Evolutionary conservation across 768 basidiomycete species (phyloP).

Genomic region (Xerocomellus dryophilus): DNA sequence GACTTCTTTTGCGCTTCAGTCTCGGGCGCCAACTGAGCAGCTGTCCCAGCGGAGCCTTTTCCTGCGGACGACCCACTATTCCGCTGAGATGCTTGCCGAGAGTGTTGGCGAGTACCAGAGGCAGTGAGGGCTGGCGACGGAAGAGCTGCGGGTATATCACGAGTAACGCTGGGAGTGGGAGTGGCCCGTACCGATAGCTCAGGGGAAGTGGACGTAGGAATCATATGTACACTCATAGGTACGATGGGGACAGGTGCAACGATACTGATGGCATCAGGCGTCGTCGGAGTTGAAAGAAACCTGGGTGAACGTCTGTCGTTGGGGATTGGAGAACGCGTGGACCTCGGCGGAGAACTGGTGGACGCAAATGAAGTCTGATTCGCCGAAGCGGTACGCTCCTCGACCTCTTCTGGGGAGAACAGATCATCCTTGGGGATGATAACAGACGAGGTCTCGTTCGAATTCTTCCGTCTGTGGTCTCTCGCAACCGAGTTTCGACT

Average conservation of each 20-base stretch:
- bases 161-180: slow-evolving; percentile 22
- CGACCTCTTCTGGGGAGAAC: slow-evolving; percentile 8
- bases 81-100: slow-evolving; percentile 40
- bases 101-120: slow-evolving; percentile 23
- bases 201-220: slow-evolving; percentile 25
- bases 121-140: slow-evolving; percentile 31
- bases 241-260: slow-evolving; percentile 24
- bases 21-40: slow-evolving; percentile 20
- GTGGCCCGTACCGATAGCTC: slow-evolving; percentile 21
- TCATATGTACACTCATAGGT: slow-evolving; percentile 15
- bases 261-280: slow-evolving; percentile 25
- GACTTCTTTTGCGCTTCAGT: slow-evolving; percentile 30
- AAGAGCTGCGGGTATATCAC: slow-evolving; percentile 29
- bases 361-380: slow-evolving; percentile 15
- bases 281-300: slow-evolving; percentile 26
- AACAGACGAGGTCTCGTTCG: slow-evolving; percentile 34
- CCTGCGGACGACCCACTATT: slow-evolving; percentile 36
- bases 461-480: slow-evolving; percentile 20
- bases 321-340: slow-evolving; percentile 20
- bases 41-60: slow-evolving; percentile 22
- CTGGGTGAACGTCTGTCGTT: slow-evolving; percentile 21
- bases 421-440: slow-evolving; percentile 25
- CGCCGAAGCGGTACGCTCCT: slow-evolving; percentile 15
- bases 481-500: slow-evolving; percentile 24
- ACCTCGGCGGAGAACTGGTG: slow-evolving; percentile 16